Base-by-base conservation (phyloP, 331 rosid genomes). In the Saraca asoca region DNA sequence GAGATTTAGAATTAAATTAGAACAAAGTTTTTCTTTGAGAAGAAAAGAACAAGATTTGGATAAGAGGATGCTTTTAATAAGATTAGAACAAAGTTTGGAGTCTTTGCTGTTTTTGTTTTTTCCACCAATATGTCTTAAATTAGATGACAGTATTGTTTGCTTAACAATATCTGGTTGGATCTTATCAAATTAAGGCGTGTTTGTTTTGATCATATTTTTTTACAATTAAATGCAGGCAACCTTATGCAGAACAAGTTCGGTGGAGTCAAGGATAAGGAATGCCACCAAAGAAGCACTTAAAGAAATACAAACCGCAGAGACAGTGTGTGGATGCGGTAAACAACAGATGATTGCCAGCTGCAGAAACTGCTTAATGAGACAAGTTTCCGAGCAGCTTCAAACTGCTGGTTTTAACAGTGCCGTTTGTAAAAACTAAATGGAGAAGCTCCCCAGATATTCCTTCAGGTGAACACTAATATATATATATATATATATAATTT, bases 361-460 rank as follows among this genome's bases (percentile, higher is more conserved):
- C 71, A 68, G 83, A 73, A 79, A 57, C 41, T 89, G 98, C 77
- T 70, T 89, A 5, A 69, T 85, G 85, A 83, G 73, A 18, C 90
- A 89, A 69, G 81, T 89, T 74, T 87, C 90, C 11, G 66, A 70
- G 52, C 70, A 83, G 6, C 91, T 93, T 43, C 80, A 81, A 49
- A 79, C 68, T 33, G 79, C 71, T 2, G 91, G 95, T 37, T 84
- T 50, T 70, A 73, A 84, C 52, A 78, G 82, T 55, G 91, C 98
- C 74, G 61, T 89, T 44, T 93, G 98, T 77, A 87, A 81, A n/a
- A 77, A 83, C 98, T 0, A 89, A 82, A 62, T 93, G 98, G 98
- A 85, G 81, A 74, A 82, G 77, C 45, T 87, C 91, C 8, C 80
- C 74, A 0, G 70, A 87, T 51, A 71, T 89, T 51, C 88, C 93